phyloP scores from a whole-genome alignment of 441 rosid species.

The Gossypium schwendimanii region DNA sequence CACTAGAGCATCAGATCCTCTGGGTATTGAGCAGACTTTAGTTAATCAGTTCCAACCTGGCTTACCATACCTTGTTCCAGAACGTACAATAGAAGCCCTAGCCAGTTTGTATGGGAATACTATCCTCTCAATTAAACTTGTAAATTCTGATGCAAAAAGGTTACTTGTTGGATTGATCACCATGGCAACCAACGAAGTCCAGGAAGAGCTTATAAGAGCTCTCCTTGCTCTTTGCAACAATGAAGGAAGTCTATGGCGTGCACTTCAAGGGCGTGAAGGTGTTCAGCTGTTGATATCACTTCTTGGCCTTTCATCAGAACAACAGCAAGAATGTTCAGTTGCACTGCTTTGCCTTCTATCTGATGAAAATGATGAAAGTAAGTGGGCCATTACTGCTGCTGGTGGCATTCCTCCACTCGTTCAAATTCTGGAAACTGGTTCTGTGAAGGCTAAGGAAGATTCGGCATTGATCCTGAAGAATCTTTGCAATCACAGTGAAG shows the following conservation, averaged over 20 bases:
- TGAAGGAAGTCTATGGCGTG: conserved; percentile 89
- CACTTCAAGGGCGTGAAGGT: conserved; percentile 99
- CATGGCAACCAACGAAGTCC: conserved; percentile 93
- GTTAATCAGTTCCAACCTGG: conserved; percentile 86
- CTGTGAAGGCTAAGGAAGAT: conserved; percentile 97
- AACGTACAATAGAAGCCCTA: conserved; percentile 95
- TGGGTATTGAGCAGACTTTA: conserved; percentile 71
- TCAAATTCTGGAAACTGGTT: conserved; percentile 96
- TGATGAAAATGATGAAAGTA: conserved; percentile 96
- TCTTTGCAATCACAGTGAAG: conserved; percentile 99
- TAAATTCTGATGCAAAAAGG: conserved; percentile 84
- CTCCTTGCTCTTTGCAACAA: conserved; percentile 77
- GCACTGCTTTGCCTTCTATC: conserved; percentile 92
- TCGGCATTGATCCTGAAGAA: conserved; percentile 94
- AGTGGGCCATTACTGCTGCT: conserved; percentile 99
- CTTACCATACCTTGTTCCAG: conserved; percentile 84
- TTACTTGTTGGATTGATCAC: conserved; percentile 98
- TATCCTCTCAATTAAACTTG: conserved; percentile 67
- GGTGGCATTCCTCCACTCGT: conserved; percentile 99
- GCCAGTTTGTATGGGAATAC: conserved; percentile 97
- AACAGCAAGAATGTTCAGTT: conserved; percentile 99
- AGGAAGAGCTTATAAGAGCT: conserved; percentile 90
- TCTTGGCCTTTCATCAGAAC: conserved; percentile 98
- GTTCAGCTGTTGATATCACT: conserved; percentile 95
- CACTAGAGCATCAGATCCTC: conserved; percentile 77